These are phyloP conservation scores for Scedosporium minutisporum DNA, from an alignment of 2,329 filamentous ascomycete species.

Conservation along the genomic window DNA sequence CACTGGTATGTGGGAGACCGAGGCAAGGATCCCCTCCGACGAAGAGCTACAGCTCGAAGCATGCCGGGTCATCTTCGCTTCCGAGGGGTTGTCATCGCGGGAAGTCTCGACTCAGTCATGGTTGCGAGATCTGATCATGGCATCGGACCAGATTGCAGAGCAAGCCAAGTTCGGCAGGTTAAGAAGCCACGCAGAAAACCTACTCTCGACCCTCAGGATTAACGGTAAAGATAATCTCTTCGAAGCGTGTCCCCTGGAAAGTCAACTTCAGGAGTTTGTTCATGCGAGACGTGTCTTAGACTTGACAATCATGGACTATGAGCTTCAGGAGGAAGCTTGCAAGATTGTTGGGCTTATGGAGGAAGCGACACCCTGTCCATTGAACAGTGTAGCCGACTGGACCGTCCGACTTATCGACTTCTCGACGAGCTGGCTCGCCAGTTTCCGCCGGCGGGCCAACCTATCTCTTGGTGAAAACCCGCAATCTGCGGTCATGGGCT, in stretches of 20 bases:
- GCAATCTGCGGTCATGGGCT: conserved; percentile 45
- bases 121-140: conserved; percentile 51
- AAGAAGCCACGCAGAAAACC: conserved; percentile 34
- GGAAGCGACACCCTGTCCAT: conserved; percentile 36
- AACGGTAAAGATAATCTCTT: conserved; percentile 50
- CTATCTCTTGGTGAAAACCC: conserved; percentile 48
- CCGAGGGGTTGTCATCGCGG: conserved; percentile 36
- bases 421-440: conserved; percentile 44
- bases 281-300: conserved; percentile 40
- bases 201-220: conserved; percentile 39
- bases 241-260: conserved; percentile 45
- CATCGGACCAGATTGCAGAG: conserved; percentile 29
- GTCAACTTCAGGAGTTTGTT: conserved; percentile 44
- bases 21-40: conserved; percentile 33
- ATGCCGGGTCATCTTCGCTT: conserved; percentile 45
- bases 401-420: conserved; percentile 40
- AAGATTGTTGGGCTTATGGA: conserved; percentile 47
- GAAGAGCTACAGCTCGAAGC: conserved; percentile 47
- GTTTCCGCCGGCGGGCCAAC: conserved; percentile 46
- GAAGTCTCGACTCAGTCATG: conserved; percentile 34
- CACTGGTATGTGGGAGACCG: conserved; percentile 25
- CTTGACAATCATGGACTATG: conserved; percentile 48
- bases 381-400: conserved; percentile 44
- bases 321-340: conserved; percentile 51
- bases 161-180: conserved; percentile 39